A percentile compares a stretch with the other conserved stretches of the same genome.
These are phyloP conservation scores for Pseudogymnoascus sp. DNA, from an alignment of 2,329 filamentous ascomycete genomes.

Conservation along the genomic window DNA sequence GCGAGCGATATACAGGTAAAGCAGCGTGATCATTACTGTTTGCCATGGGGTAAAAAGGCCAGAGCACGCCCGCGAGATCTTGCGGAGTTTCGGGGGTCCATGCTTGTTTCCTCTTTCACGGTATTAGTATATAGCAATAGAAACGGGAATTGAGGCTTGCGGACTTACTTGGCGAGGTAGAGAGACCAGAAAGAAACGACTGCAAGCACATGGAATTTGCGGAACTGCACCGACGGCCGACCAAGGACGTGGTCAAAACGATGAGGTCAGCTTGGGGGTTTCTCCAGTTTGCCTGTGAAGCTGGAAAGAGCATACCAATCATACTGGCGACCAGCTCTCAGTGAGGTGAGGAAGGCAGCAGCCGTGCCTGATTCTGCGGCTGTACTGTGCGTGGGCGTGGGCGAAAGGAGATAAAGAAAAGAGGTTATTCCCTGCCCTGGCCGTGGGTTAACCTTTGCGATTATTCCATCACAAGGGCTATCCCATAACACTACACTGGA, in stretches of 20 bases:
- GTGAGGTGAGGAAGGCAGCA: not conserved
- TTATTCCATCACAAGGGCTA: not conserved
- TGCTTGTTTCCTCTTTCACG: constrained; percentile 67
- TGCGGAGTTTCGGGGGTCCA: constrained; percentile 71
- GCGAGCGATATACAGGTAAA: constrained; percentile 83
- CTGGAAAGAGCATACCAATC: not conserved
- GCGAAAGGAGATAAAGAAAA: not conserved
- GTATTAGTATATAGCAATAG: constrained; percentile 11
- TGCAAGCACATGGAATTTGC: constrained; percentile 84
- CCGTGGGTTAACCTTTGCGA: not conserved
- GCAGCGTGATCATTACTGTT: constrained; percentile 75
- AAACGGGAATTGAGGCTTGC: not conserved
- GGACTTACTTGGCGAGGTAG: constrained; percentile 65
- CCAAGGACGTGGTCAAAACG: constrained; percentile 77
- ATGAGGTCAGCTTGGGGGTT: not conserved
- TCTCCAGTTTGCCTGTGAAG: not conserved
- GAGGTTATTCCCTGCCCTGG: constrained; percentile 2
- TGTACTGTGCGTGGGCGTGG: not conserved
- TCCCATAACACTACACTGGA: not conserved
- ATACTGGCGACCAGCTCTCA: not conserved
- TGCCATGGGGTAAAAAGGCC: constrained; percentile 80
- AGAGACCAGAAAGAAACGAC: constrained; percentile 88
- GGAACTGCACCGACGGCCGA: constrained; percentile 81
- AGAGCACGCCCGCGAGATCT: constrained; percentile 64
- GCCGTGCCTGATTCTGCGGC: not conserved